phyloP scores from a whole-genome alignment of 495 filamentous ascomycete species.

The Penicillium simplicissimum region DNA sequence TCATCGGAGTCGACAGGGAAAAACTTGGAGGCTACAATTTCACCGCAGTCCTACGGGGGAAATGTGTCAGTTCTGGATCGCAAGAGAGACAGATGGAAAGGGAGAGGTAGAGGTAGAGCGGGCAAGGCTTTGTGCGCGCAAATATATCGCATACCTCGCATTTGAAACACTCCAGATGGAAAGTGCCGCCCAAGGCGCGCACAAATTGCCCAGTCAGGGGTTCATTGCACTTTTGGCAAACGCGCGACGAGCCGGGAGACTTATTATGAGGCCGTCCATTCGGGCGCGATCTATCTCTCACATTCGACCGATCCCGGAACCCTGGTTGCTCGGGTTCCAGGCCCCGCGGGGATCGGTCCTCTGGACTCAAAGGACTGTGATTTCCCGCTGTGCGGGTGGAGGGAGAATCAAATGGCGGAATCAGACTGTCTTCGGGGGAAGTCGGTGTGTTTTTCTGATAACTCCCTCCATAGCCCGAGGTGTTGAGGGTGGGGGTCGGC shows the following conservation, averaged over 20 bases:
- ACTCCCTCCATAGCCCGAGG: conserved; percentile 40
- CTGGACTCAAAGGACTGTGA: conserved; percentile 34
- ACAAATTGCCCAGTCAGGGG: conserved; percentile 93
- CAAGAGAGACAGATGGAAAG: not conserved
- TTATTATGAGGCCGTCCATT: conserved; percentile 47
- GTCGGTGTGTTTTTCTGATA: conserved; percentile 46
- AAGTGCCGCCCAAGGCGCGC: conserved; percentile 85
- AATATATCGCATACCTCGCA: conserved; percentile 73
- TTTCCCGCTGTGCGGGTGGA: conserved; percentile 35
- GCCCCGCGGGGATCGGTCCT: conserved; percentile 37
- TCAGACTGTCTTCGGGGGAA: conserved; percentile 45
- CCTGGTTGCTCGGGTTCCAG: conserved; percentile 40
- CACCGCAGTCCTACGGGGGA: conserved; percentile 78
- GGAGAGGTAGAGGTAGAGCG: not conserved
- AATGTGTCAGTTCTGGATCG: not conserved
- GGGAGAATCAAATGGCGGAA: conserved; percentile 45
- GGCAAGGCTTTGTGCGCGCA: not conserved
- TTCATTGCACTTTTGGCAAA: conserved; percentile 87
- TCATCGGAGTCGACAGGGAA: conserved; percentile 93
- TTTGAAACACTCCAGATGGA: conserved; percentile 96
- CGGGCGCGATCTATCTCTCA: conserved; percentile 46
- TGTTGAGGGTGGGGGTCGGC: conserved; percentile 44
- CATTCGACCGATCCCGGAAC: conserved; percentile 39
- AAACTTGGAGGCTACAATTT: conserved; percentile 97
- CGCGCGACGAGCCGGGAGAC: conserved; percentile 48